phyloP scores from a whole-genome alignment of 164 flowering plant genomes.

The Sedum album region DNA sequence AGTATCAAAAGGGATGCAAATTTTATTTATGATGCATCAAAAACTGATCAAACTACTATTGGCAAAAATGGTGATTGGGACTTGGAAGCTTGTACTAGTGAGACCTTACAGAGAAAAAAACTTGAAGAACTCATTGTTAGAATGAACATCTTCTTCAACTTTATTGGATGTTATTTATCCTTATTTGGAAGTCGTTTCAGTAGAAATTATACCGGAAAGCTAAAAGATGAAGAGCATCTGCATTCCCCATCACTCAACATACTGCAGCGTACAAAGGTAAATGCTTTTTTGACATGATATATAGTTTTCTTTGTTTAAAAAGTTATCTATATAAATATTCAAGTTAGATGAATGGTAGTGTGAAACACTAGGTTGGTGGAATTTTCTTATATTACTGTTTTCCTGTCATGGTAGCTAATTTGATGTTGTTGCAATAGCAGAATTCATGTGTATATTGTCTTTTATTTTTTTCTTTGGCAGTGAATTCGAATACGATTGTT shows the following conservation, averaged over 20 bases:
- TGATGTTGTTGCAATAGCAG: not conserved
- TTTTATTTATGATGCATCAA: conserved; percentile 11
- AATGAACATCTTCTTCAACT: conserved; percentile 18
- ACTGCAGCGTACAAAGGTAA: conserved; percentile 26
- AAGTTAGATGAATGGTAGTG: not conserved
- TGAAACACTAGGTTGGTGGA: not conserved
- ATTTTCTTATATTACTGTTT: not conserved
- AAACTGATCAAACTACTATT: conserved; percentile 15
- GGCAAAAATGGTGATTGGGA: conserved; percentile 21
- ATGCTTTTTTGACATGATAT: not conserved
- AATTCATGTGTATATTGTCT: not conserved
- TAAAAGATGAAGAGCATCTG: conserved; percentile 41
- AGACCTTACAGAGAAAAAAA: conserved; percentile 24
- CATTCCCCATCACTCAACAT: conserved; percentile 21
- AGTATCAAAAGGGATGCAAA: conserved; percentile 14
- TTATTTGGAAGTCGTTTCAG: conserved; percentile 13
- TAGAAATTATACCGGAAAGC: conserved; percentile 28
- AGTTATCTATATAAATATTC: not conserved
- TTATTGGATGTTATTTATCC: conserved; percentile 21
- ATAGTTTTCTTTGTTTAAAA: not conserved
- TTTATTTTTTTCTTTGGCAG: not conserved
- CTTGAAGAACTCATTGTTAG: conserved; percentile 16
- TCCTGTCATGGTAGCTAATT: no score
- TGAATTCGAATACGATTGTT: not conserved
- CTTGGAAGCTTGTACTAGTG: conserved; percentile 20